Evolutionary conservation across 768 basidiomycete species (phyloP).

Genomic region (Hericium erinaceus): DNA sequence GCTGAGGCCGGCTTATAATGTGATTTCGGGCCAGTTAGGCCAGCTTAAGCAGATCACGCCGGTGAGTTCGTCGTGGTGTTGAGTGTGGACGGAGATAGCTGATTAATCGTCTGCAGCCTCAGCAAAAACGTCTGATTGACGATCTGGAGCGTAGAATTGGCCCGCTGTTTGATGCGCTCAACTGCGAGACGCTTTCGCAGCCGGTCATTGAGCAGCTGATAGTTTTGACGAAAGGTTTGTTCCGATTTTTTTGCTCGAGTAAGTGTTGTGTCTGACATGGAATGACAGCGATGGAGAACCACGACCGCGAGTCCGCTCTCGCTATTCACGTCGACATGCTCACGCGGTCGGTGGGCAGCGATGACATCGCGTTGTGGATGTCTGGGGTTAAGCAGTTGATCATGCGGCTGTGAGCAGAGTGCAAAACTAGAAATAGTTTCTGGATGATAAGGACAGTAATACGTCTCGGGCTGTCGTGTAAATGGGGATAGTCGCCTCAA

Average conservation of each 20-base stretch:
- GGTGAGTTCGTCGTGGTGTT: conserved; percentile 33
- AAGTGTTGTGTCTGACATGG: background rate
- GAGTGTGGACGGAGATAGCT: background rate
- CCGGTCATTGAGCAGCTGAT: conserved; percentile 63
- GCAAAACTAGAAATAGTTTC: background rate
- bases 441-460: background rate
- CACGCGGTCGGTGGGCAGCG: conserved; percentile 58
- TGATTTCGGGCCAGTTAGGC: conserved; percentile 54
- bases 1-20: conserved; percentile 53
- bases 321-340: conserved; percentile 81
- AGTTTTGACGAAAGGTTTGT: conserved; percentile 60
- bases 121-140: conserved; percentile 76
- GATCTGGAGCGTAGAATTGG: conserved; percentile 84
- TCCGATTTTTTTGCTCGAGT: background rate
- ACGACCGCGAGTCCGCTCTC: conserved; percentile 69
- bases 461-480: background rate
- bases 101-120: conserved; percentile 37
- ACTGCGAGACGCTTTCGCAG: conserved; percentile 74
- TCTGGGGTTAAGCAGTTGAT: conserved; percentile 86
- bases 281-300: conserved; percentile 67
- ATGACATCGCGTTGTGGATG: conserved; percentile 84
- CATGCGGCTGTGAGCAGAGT: conserved; percentile 41
- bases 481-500: background rate
- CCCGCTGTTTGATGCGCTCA: conserved; percentile 83
- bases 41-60: conserved; percentile 67